phyloP scores from a whole-genome alignment of 2,329 filamentous ascomycete genomes.

The Apiospora phragmitis region DNA sequence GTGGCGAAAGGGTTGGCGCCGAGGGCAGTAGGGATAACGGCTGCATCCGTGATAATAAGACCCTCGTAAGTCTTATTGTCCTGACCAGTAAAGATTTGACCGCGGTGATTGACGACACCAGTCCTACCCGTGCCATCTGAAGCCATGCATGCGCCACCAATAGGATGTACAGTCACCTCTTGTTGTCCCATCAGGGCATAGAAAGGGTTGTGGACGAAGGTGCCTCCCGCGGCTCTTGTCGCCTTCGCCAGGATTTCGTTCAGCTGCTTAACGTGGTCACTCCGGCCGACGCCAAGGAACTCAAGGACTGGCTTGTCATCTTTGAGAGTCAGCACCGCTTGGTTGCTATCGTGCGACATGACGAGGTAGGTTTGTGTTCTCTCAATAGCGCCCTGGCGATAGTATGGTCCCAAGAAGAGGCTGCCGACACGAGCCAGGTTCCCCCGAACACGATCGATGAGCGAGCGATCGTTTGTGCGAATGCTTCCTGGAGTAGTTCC shows the following conservation, averaged over 20 bases:
- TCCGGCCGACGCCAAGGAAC: conserved; percentile 59
- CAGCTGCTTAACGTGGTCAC: conserved; percentile 53
- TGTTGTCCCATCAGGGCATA: conserved; percentile 56
- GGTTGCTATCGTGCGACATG: conserved; percentile 67
- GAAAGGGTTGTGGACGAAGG: conserved; percentile 59
- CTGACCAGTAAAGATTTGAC: conserved; percentile 58
- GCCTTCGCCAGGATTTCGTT: conserved; percentile 53
- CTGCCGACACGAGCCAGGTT: conserved; percentile 51
- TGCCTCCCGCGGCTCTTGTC: conserved; percentile 60
- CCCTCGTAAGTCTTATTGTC: conserved; percentile 54
- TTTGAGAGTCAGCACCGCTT: conserved; percentile 59
- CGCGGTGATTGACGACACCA: conserved; percentile 63
- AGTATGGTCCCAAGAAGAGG: conserved; percentile 60
- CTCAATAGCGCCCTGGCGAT: conserved; percentile 54
- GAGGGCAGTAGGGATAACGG: conserved; percentile 61
- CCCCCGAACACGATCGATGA: conserved; percentile 45
- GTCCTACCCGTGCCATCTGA: conserved; percentile 54
- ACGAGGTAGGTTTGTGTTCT: conserved; percentile 65
- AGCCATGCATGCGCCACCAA: conserved; percentile 66
- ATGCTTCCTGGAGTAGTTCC: conserved; percentile 50
- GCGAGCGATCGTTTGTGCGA: conserved; percentile 35
- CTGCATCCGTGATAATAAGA: conserved; percentile 62
- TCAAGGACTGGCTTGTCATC: conserved; percentile 60
- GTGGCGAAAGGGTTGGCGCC: conserved; percentile 70
- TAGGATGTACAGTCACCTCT: conserved; percentile 65